phyloP scores from a whole-genome alignment of 163 green algal species.

The Scenedesmus sp. region DNA sequence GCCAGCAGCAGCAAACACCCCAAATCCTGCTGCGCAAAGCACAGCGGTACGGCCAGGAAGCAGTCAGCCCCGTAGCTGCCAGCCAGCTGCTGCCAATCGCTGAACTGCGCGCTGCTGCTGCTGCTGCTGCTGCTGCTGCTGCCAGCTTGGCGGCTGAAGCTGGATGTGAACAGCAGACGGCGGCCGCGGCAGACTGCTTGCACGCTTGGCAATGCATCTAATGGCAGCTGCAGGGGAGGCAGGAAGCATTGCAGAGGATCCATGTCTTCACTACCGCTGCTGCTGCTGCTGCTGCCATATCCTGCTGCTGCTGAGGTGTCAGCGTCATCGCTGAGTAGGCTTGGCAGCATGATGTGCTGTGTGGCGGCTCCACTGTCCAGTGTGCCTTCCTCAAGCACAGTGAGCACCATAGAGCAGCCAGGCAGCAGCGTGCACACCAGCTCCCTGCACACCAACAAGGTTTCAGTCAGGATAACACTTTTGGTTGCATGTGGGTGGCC shows the following conservation, averaged over 20 bases:
- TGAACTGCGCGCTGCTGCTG: neutral
- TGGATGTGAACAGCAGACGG: constrained; percentile 8
- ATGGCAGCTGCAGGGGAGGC: constrained; percentile 11
- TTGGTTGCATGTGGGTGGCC: too few relatives aligned
- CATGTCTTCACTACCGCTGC: neutral
- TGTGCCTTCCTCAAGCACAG: constrained; percentile 21
- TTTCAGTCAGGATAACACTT: too few relatives aligned
- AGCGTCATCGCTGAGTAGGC: neutral
- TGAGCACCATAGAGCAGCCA: constrained; percentile 21
- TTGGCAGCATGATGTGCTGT: constrained; percentile 18
- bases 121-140: neutral
- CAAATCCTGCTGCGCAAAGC: constrained; percentile 39
- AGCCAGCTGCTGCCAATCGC: constrained; percentile 15
- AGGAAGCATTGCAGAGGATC: neutral
- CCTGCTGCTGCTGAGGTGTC: neutral
- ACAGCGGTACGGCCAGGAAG: constrained; percentile 35
- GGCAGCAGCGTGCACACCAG: neutral
- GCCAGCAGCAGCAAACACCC: constrained; percentile 22
- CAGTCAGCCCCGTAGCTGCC: neutral
- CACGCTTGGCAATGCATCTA: constrained; percentile 8
- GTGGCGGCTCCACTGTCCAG: neutral
- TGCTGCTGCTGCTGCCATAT: neutral
- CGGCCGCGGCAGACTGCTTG: neutral
- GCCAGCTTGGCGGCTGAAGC: neutral
- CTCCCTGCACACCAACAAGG: neutral